A percentile compares a stretch with the other conserved stretches of the same genome.
Conservation (phyloP, 139 green algal genomes). For the Volvox africanus region DNA sequence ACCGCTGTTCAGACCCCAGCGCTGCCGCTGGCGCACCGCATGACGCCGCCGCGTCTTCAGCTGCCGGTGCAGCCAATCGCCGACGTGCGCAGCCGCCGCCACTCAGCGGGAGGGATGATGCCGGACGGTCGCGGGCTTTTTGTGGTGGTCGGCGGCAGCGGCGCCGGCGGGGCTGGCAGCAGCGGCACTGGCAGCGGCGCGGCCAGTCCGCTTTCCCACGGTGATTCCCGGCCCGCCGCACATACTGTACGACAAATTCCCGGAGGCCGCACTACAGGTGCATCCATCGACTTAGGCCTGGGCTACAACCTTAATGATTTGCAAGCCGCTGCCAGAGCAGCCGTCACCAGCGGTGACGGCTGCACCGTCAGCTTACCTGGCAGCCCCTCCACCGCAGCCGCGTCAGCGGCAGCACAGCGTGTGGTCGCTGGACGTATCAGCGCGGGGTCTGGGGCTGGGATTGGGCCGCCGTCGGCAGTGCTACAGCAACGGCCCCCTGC, state of each 20-base stretch:
- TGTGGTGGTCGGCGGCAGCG: background rate
- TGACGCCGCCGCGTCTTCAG: slow-evolving; percentile 1
- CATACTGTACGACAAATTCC: no score
- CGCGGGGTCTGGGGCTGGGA: background rate
- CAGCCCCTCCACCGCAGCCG: background rate
- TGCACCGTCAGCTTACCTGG: background rate
- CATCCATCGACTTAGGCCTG: no score
- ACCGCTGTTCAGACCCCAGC: background rate
- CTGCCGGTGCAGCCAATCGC: background rate
- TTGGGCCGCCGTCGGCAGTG: background rate
- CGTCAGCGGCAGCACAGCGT: background rate
- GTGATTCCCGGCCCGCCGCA: no score
- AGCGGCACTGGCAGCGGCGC: no score
- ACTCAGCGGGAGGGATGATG: background rate
- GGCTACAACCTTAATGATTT: no score
- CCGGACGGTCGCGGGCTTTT: background rate
- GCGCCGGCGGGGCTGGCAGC: background rate
- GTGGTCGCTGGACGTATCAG: background rate
- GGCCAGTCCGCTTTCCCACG: no score
- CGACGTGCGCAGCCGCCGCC: slow-evolving; percentile 8
- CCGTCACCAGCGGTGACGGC: background rate
- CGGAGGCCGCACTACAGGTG: no score
- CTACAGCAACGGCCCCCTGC: background rate
- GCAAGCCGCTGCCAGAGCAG: no score
- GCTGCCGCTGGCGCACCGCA: background rate